Evolutionary conservation across 805 yeast genomes (phyloP).

Genomic region (Ogataea henricii): DNA sequence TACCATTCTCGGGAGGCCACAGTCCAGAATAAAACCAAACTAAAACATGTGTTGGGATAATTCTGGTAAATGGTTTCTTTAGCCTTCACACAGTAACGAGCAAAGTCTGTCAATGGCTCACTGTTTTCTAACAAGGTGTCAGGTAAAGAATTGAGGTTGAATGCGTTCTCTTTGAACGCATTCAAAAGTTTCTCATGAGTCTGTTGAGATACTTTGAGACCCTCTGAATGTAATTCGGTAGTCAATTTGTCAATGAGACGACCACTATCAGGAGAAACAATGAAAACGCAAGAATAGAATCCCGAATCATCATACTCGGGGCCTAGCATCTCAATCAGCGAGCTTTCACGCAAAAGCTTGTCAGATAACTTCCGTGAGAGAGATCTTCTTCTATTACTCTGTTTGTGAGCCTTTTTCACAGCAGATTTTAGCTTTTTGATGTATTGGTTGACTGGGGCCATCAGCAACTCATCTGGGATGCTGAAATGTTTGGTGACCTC

Average conservation of each 20-base stretch:
- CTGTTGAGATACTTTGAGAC: conserved; percentile 9
- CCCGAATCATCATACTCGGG: conserved; percentile 3
- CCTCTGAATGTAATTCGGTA: conserved; percentile 10
- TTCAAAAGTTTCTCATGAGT: conserved; percentile 15
- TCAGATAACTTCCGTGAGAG: conserved; percentile 7
- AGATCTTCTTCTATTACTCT: conserved; percentile 7
- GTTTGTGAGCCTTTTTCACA: conserved; percentile 15
- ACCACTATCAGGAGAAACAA: conserved; percentile 13
- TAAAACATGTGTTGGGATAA: conserved; percentile 23
- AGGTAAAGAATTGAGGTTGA: conserved; percentile 11
- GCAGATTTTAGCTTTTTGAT: conserved; percentile 17
- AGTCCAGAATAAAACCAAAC: conserved; percentile 30
- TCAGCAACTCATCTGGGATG: conserved; percentile 26
- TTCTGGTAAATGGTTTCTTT: conserved; percentile 20
- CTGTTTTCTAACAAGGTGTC: conserved; percentile 24
- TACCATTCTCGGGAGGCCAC: conserved; percentile 29
- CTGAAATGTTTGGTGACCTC: conserved; percentile 28
- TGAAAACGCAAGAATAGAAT: conserved; percentile 13
- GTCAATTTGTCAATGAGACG: conserved; percentile 13
- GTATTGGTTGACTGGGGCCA: conserved; percentile 25
- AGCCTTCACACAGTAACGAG: conserved; percentile 28
- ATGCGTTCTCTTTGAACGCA: conserved; percentile 12
- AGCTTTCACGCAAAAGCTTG: conserved; percentile 5
- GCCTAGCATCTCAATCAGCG: conserved; percentile 4
- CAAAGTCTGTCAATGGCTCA: conserved; percentile 32